Conservation (phyloP, 2,329 filamentous ascomycete species). For the Dactylellina haptotyla region DNA sequence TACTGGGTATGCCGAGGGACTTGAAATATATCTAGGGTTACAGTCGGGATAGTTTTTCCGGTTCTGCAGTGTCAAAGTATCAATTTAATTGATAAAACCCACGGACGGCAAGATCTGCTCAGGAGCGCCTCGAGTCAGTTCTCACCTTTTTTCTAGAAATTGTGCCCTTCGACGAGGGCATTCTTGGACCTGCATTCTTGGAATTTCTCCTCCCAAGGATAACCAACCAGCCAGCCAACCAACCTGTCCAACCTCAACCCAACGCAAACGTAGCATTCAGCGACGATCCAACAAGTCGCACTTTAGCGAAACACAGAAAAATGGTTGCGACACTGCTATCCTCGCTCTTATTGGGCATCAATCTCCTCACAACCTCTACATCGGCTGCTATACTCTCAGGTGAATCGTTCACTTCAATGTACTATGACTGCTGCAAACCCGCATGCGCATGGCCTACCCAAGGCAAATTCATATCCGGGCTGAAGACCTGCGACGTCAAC, state of each 20-base stretch:
- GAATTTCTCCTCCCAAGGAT: background rate
- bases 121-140: constrained; percentile 26
- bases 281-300: background rate
- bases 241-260: background rate
- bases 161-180: constrained; percentile 36
- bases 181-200: constrained; percentile 5
- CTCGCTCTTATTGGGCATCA: constrained; percentile 36
- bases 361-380: background rate
- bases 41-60: constrained; percentile 29
- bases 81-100: constrained; percentile 39
- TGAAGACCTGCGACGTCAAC: constrained; percentile 55
- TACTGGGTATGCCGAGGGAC: background rate
- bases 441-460: constrained; percentile 66
- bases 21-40: constrained; percentile 24
- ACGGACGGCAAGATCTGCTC: constrained; percentile 7
- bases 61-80: constrained; percentile 16
- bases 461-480: constrained; percentile 39
- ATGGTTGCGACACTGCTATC: constrained; percentile 25
- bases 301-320: background rate
- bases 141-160: constrained; percentile 3
- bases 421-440: constrained; percentile 75
- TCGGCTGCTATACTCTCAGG: constrained; percentile 31
- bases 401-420: constrained; percentile 55
- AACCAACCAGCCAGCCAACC: too few species aligned
- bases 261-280: background rate